Evolutionary conservation across 2,329 filamentous ascomycete genomes (phyloP), one percentile per base, ranked within the genome.

Genomic region (Biscogniauxia sp.): DNA sequence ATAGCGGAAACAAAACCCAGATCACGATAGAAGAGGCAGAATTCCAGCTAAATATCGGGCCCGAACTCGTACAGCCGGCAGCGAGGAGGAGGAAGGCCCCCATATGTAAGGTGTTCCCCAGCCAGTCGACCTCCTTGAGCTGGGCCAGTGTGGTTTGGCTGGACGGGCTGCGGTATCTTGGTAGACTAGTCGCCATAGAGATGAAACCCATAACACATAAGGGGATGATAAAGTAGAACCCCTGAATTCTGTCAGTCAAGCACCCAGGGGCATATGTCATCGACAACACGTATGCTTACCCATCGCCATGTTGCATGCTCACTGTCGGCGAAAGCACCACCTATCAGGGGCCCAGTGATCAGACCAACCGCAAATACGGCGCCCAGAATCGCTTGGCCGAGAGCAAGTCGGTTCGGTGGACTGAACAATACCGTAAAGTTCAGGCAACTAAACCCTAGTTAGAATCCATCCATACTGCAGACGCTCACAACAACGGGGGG

Each of bases 1-100:
- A 65, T 1, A 82, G 63, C 0, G 73, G 80, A n/a, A 78, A 80
- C 1, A 81, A 67, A 19, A 80, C 73, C 66, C 82, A 83, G 4
- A 80, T 72, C 0, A 74, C 75, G 54, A 86, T 82, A 20, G 77
- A 75, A 0, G 74, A 69, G 0, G 74, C 75, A 3, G 73, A 75
- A 25, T 71, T 72, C 84, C 84, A 88, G 0, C 70, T 67, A 67
- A 78, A 87, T 1, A 77, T 66, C 0, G 76, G 70, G 0, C 84
- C 85, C 6, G 79, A 82, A 54, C 84, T 84, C 11, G 76, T 77
- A 54, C 85, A 74, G 0, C 75, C 80, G 60, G 85, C 76, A 28
- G 80, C 72, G 25, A 82, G 70, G 1, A 77, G 72, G 1, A 77
- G 67, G 25, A 79, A 77, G 1, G 65, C 64, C 5, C 61, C 63